phyloP scores from a whole-genome alignment of 2,329 filamentous ascomycete species.

The Aspergillus sp. region DNA sequence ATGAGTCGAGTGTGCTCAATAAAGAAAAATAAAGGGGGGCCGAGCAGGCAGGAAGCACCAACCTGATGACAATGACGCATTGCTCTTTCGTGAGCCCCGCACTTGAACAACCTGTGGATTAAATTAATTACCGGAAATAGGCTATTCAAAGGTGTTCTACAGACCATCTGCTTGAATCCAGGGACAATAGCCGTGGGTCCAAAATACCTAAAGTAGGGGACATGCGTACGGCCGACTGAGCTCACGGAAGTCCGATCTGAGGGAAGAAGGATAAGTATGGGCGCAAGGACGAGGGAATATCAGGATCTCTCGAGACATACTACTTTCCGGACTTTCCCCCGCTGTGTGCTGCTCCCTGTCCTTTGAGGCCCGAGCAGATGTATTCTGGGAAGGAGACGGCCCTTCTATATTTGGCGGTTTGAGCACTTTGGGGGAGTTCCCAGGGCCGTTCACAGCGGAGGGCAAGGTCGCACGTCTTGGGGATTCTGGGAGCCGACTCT shows the following conservation, averaged over 20 bases:
- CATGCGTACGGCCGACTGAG: constrained; percentile 49
- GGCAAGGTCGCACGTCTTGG: constrained; percentile 18
- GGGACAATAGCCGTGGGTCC: constrained; percentile 89
- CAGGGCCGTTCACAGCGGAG: constrained; percentile 9
- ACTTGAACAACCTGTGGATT: constrained; percentile 64
- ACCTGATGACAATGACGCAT: constrained; percentile 46
- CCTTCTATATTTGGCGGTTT: constrained; percentile 28
- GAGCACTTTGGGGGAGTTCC: constrained; percentile 22
- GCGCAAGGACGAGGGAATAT: not conserved
- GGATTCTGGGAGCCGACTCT: constrained; percentile 35
- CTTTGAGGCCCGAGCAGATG: constrained; percentile 24
- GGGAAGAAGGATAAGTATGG: constrained; percentile 11
- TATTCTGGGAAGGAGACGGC: constrained; percentile 21
- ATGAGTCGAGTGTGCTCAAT: not conserved
- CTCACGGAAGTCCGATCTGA: constrained; percentile 44
- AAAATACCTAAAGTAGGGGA: constrained; percentile 90
- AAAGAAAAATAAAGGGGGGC: too few species aligned
- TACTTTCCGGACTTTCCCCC: constrained; percentile 43
- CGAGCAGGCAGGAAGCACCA: constrained; percentile 17
- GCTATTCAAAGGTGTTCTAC: constrained; percentile 4
- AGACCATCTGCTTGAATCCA: constrained; percentile 89
- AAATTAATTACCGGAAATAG: constrained; percentile 24
- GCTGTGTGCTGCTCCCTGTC: constrained; percentile 31
- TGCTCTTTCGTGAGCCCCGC: constrained; percentile 56
- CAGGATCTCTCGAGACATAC: constrained; percentile 30